Conservation (phyloP, 2,329 filamentous ascomycete species). For the Cladophialophora immunda region DNA sequence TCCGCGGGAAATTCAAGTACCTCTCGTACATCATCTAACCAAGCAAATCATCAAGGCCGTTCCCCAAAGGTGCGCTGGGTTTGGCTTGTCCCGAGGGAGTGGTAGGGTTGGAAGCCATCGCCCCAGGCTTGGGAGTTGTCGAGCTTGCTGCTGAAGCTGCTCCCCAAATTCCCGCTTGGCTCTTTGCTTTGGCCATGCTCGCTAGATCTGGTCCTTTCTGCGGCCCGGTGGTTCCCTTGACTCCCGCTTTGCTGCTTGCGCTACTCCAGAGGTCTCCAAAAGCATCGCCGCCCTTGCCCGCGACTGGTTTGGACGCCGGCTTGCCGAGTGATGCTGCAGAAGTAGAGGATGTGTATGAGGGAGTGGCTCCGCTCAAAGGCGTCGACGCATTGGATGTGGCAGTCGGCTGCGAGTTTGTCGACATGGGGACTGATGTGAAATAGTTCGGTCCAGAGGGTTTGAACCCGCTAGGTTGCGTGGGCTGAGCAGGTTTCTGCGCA, state of each 20-base stretch:
- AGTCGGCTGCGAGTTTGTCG: conserved; percentile 31
- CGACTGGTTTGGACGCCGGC: conserved; percentile 53
- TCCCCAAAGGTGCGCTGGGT: conserved; percentile 47
- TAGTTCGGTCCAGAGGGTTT: conserved; percentile 87
- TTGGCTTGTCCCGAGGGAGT: conserved; percentile 43
- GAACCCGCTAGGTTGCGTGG: conserved; percentile 67
- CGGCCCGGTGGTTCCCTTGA: conserved; percentile 73
- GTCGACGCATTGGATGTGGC: conserved; percentile 43
- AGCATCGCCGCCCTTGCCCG: conserved; percentile 75
- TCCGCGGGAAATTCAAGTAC: neutral
- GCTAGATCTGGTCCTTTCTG: conserved; percentile 81
- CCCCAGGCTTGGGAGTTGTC: conserved; percentile 57
- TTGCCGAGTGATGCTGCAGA: conserved; percentile 57
- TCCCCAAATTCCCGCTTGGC: conserved; percentile 92
- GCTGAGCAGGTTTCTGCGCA: conserved; percentile 51
- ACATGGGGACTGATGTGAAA: conserved; percentile 76
- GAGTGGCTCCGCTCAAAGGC: conserved; percentile 45
- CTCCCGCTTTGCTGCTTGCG: conserved; percentile 72
- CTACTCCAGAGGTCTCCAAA: conserved; percentile 85
- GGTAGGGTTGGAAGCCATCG: conserved; percentile 53
- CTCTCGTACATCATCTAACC: conserved; percentile 45
- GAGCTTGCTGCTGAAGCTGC: conserved; percentile 64
- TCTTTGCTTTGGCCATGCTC: conserved; percentile 98
- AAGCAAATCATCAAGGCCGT: conserved; percentile 56
- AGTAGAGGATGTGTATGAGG: conserved; percentile 49